These are phyloP conservation scores for Cymodocea nodosa DNA, from an alignment of 116 monocot species.

Conservation along the genomic window DNA sequence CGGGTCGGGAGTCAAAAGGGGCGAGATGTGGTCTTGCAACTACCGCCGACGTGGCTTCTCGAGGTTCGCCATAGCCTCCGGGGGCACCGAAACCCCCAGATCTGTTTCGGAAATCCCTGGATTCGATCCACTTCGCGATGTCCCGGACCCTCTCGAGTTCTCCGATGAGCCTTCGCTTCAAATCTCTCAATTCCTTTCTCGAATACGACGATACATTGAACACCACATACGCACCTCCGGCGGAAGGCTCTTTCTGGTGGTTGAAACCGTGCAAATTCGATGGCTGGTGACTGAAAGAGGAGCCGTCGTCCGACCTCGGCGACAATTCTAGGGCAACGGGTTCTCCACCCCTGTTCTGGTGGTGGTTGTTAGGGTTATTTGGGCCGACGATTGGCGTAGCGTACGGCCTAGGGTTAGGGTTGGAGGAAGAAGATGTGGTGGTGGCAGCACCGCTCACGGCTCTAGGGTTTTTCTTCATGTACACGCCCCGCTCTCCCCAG, in stretches of 20 bases:
- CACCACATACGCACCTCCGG: slow-evolving; percentile 13
- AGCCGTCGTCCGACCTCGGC: slow-evolving; percentile 29
- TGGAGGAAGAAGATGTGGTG: slow-evolving; percentile 12
- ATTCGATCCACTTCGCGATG: slow-evolving; percentile 44
- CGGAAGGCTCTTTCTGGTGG: neutral
- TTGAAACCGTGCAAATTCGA: neutral
- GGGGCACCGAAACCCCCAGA: slow-evolving; percentile 18
- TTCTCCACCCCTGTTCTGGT: neutral
- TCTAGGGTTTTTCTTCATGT: slow-evolving; percentile 47
- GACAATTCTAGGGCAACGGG: neutral
- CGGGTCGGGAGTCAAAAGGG: neutral
- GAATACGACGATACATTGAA: slow-evolving; percentile 38
- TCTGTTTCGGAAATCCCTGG: slow-evolving; percentile 25
- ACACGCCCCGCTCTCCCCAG: slow-evolving; percentile 47
- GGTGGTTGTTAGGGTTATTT: neutral
- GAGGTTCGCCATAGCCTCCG: slow-evolving; percentile 13
- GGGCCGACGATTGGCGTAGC: slow-evolving; percentile 2
- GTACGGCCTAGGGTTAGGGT: slow-evolving; percentile 14
- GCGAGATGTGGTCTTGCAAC: neutral
- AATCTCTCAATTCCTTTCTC: slow-evolving; percentile 33
- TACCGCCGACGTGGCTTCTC: slow-evolving; percentile 10
- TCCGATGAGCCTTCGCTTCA: slow-evolving; percentile 45
- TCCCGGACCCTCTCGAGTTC: slow-evolving; percentile 71
- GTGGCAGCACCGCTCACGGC: slow-evolving; percentile 12
- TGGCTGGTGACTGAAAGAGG: slow-evolving; percentile 26